These are phyloP conservation scores for Xylaria telfairii DNA, from an alignment of 495 filamentous ascomycete species.

Conservation along the genomic window DNA sequence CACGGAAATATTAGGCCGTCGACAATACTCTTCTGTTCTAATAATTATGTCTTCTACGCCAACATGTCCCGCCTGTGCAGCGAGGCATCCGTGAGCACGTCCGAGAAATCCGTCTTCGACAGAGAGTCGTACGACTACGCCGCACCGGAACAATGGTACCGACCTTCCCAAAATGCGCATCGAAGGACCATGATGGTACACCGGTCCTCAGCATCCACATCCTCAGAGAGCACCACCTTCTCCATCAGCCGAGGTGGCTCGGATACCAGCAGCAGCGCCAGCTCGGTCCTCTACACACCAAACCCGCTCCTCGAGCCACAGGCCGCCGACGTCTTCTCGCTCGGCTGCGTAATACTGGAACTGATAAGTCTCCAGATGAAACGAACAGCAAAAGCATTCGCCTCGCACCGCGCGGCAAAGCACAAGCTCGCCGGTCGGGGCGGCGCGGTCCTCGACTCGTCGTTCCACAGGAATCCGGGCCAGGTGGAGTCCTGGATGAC, in stretches of 20 bases:
- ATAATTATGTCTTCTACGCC: slow-evolving; percentile 74
- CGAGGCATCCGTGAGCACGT: slow-evolving; percentile 49
- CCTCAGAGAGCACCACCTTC: slow-evolving; percentile 46
- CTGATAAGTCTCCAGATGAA: slow-evolving; percentile 76
- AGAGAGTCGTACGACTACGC: slow-evolving; percentile 88
- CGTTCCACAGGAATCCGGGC: slow-evolving; percentile 81
- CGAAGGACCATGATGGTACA: slow-evolving; percentile 41
- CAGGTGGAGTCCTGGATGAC: slow-evolving; percentile 83
- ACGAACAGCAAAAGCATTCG: slow-evolving; percentile 71
- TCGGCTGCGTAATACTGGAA: slow-evolving; percentile 73
- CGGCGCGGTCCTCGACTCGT: slow-evolving; percentile 73
- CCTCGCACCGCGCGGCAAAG: slow-evolving; percentile 72
- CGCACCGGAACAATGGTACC: slow-evolving; percentile 78
- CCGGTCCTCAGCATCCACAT: slow-evolving; percentile 35
- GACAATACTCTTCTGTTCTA: slow-evolving; percentile 74
- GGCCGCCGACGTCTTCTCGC: slow-evolving; percentile 76
- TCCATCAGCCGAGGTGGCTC: slow-evolving; percentile 41
- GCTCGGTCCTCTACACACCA: slow-evolving; percentile 41
- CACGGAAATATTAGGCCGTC: slow-evolving; percentile 87
- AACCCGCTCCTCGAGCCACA: slow-evolving; percentile 52
- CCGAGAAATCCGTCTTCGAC: slow-evolving; percentile 59
- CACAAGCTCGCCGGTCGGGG: slow-evolving; percentile 70
- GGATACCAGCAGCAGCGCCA: slow-evolving; percentile 34
- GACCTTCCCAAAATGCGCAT: slow-evolving; percentile 45
- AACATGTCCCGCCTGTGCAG: slow-evolving; percentile 67